Evolutionary conservation across 345 rosid species (phyloP), one percentile per base, ranked within the genome.

Genomic region (Anacardium occidentale): DNA sequence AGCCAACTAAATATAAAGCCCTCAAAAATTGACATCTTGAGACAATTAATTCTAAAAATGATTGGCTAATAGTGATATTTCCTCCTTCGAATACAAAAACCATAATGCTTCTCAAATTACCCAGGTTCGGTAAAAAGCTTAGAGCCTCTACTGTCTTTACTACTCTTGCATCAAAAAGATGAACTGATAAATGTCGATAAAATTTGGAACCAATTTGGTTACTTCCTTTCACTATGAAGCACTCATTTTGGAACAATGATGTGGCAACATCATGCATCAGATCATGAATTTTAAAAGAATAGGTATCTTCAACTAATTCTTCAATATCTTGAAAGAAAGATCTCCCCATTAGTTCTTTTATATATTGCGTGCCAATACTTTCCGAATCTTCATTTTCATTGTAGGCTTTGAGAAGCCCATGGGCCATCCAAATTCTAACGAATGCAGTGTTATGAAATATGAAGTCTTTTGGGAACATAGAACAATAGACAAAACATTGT

Each of bases 51-150:
- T 57, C 24, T 0, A 69, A 48, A 59, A 74, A 64, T 21, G 68
- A 5, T 40, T 62, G 56, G 22, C 59, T 64, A n/a, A 62, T 25
- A 2, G 70, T 65, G 18, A 34, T 45, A 34, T 14, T 59, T 52
- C 62, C 14, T 20, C 14, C 29, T 10, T 8, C 8, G 64, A 62
- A 25, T 10, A 15, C 1, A 47, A 7, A 47, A 10, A 65, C 78
- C 64, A 37, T 47, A 66, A 79, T 20, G 10, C 79, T 76, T 64
- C 76, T 68, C 3, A 62, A 11, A 9, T 62, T 34, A 18, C 37
- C 60, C 24, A 71, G 22, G 11, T 67, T 64, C 9, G 18, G 0
- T 13, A 63, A 25, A 29, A 45, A 26, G 11, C 1, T 24, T 0
- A n/a, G 71, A 34, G 53, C 21, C 9, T 37, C 51, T 40, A 48